A percentile compares a stretch with the other conserved stretches of the same genome.
Evolutionary conservation across 257 asterid species (phyloP).

Genomic region (Mitragyna speciosa): DNA sequence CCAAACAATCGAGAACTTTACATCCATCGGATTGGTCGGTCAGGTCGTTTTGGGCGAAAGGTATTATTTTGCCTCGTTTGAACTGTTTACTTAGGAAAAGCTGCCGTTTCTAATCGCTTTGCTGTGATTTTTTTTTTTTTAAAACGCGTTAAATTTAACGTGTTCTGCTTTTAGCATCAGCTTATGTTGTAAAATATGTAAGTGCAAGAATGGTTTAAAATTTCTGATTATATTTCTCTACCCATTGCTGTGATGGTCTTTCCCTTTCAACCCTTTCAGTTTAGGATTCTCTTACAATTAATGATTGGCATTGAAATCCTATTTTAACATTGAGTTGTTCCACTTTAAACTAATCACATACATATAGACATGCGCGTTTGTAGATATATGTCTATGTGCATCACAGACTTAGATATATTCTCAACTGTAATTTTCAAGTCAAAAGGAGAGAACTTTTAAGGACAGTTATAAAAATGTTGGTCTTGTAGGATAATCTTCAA

Average conservation of each 20-base stretch:
- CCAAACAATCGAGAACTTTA: slow-evolving; percentile 95
- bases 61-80: slow-evolving; percentile 29
- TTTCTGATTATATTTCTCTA: not conserved
- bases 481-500: not conserved
- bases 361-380: too few relatives aligned
- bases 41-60: slow-evolving; percentile 99
- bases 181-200: not conserved
- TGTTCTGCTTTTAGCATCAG: not conserved
- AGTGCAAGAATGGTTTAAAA: not conserved
- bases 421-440: not conserved
- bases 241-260: too few relatives aligned
- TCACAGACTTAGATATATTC: not conserved
- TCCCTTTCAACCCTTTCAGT: too few relatives aligned
- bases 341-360: not conserved
- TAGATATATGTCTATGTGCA: not conserved
- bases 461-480: not conserved
- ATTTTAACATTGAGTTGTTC: too few relatives aligned
- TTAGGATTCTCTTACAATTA: not conserved
- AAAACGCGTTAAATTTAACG: not conserved
- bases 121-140: not conserved
- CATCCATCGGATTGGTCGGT: slow-evolving; percentile 94
- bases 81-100: not conserved
- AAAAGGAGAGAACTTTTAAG: not conserved
- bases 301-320: not conserved
- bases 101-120: not conserved